Percentiles rank a stretch among this genome's conserved stretches.
Evolutionary conservation across 768 basidiomycete genomes (phyloP).

Genomic region (Phlebiopsis gigantea): DNA sequence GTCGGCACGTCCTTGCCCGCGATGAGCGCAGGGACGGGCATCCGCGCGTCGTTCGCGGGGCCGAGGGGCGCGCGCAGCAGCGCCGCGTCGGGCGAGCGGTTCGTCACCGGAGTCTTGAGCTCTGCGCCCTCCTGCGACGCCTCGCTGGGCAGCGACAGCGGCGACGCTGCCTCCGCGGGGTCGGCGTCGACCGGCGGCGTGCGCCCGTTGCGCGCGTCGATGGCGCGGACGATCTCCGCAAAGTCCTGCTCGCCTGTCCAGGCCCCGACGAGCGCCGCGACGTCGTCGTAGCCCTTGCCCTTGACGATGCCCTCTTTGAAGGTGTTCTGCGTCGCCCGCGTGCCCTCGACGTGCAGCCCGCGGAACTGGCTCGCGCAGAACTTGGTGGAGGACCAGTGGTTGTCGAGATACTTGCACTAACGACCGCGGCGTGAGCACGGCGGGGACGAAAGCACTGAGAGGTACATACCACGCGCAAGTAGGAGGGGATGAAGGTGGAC

Average conservation of each 20-base stretch:
- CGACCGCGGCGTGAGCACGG: background rate
- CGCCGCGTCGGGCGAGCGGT: slow-evolving; percentile 10
- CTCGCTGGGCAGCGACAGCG: too few species aligned
- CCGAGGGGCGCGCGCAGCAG: slow-evolving; percentile 14
- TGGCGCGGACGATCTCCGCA: slow-evolving; percentile 43
- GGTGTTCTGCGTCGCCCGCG: slow-evolving; percentile 53
- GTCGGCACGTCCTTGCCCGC: slow-evolving; percentile 16
- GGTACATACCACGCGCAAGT: slow-evolving; percentile 61
- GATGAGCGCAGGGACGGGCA: slow-evolving; percentile 17
- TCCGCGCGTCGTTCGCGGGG: slow-evolving; percentile 15
- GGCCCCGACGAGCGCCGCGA: slow-evolving; percentile 44
- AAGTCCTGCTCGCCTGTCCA: slow-evolving; percentile 65
- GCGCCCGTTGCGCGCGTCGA: slow-evolving; percentile 36
- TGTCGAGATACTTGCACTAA: slow-evolving; percentile 69
- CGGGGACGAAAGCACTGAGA: background rate
- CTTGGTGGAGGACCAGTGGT: slow-evolving; percentile 82
- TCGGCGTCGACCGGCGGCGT: slow-evolving; percentile 8
- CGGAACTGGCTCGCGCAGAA: slow-evolving; percentile 85
- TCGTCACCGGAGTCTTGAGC: slow-evolving; percentile 14
- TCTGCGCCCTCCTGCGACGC: background rate
- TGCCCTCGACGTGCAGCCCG: slow-evolving; percentile 48
- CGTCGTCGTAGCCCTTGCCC: slow-evolving; percentile 57
- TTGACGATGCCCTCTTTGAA: slow-evolving; percentile 48
- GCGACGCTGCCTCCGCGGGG: background rate
- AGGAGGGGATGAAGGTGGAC: slow-evolving; percentile 60